Percentiles rank a stretch among this genome's conserved stretches.
phyloP scores from a whole-genome alignment of 768 basidiomycete species.

The Suillus brevipes region DNA sequence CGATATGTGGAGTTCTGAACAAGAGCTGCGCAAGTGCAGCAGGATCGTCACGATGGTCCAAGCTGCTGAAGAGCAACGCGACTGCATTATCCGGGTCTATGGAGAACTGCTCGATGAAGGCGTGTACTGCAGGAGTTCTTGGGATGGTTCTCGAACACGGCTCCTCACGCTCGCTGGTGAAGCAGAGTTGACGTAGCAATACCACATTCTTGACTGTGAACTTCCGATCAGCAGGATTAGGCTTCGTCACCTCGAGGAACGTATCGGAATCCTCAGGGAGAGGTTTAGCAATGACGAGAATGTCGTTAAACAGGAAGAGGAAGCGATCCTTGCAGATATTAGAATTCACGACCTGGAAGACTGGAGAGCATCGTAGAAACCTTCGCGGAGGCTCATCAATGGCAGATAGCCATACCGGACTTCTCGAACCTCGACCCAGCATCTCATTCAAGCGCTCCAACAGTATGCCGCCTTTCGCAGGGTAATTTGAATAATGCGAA shows the following conservation, averaged over 20 bases:
- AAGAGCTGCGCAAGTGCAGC: constrained; percentile 71
- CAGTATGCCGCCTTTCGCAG: constrained; percentile 51
- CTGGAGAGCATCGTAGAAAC: constrained; percentile 79
- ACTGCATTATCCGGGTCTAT: constrained; percentile 83
- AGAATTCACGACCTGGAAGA: constrained; percentile 90
- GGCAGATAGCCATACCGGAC: constrained; percentile 58
- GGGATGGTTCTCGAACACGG: constrained; percentile 46
- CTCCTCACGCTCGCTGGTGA: constrained; percentile 70
- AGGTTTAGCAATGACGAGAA: constrained; percentile 92
- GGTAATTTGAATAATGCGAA: constrained; percentile 58
- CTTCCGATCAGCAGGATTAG: constrained; percentile 62
- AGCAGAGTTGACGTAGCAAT: constrained; percentile 66
- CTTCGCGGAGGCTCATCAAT: constrained; percentile 88
- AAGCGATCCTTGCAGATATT: constrained; percentile 95
- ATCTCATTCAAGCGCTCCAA: constrained; percentile 72
- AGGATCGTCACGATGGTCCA: constrained; percentile 63
- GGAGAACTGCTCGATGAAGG: constrained; percentile 79
- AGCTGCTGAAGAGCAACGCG: constrained; percentile 62
- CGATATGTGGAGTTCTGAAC: constrained; percentile 83
- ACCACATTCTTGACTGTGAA: constrained; percentile 92
- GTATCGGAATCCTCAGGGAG: constrained; percentile 68
- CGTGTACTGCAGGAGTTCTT: constrained; percentile 63
- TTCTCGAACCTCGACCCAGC: constrained; percentile 60
- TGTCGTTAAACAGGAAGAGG: constrained; percentile 95
- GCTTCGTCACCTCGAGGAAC: constrained; percentile 57